Conservation (phyloP, 345 rosid species). For the Linum usitatissimum region DNA sequence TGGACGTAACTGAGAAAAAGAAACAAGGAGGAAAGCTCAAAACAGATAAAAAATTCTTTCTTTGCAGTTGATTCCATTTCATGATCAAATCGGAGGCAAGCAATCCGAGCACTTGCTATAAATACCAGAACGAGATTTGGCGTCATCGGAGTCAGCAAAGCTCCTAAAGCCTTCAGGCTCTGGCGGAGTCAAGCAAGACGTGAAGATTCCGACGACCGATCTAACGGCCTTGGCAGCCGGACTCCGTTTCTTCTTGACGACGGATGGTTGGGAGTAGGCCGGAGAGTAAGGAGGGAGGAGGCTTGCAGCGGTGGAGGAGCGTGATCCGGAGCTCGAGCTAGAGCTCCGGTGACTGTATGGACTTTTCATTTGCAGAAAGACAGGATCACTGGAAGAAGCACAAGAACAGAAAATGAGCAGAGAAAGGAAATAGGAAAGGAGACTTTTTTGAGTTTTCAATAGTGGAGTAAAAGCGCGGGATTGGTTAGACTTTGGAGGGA, state of each 20-base stretch:
- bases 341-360: slow-evolving; percentile 27
- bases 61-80: neutral
- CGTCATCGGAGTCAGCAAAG: slow-evolving; percentile 26
- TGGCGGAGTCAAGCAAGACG: slow-evolving; percentile 64
- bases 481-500: neutral
- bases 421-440: slow-evolving; percentile 5
- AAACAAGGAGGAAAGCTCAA: neutral
- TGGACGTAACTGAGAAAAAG: slow-evolving; percentile 19
- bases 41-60: neutral
- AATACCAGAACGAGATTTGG: slow-evolving; percentile 29
- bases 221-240: slow-evolving; percentile 28
- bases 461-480: no score
- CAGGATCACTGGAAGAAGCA: neutral
- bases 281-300: slow-evolving; percentile 22
- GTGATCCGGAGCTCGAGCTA: slow-evolving; percentile 20
- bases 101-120: neutral
- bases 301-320: slow-evolving; percentile 34
- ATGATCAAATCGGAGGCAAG: neutral
- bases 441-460: no score
- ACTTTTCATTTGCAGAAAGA: slow-evolving; percentile 14
- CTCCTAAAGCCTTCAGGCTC: slow-evolving; percentile 25
- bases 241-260: slow-evolving; percentile 19
- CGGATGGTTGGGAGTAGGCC: slow-evolving; percentile 27
- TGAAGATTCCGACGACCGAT: slow-evolving; percentile 48
- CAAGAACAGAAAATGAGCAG: neutral